phyloP scores from a whole-genome alignment of 257 asterid genomes.

The Cordia subcordata region DNA sequence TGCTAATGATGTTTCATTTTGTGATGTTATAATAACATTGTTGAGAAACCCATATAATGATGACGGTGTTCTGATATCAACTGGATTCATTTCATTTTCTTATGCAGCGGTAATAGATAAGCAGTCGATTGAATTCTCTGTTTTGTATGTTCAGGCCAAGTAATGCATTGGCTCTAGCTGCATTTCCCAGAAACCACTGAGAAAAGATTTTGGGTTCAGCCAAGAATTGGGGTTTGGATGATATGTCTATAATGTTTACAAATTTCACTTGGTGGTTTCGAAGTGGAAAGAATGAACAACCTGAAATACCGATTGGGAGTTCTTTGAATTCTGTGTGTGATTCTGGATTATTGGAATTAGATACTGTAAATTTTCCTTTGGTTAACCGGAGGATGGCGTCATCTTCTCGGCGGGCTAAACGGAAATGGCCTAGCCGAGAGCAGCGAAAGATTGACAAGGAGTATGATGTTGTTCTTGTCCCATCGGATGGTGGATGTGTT shows the following conservation, averaged over 20 bases:
- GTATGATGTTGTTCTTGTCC: conserved; percentile 43
- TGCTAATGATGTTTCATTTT: neutral
- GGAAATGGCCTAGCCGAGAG: conserved; percentile 40
- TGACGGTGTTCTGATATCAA: neutral
- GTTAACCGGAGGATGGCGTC: conserved; percentile 21
- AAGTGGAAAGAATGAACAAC: conserved; percentile 37
- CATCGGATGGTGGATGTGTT: conserved; percentile 50
- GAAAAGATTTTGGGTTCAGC: conserved; percentile 4
- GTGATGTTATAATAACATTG: neutral
- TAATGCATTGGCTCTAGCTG: neutral
- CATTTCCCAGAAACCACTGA: conserved; percentile 5
- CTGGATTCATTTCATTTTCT: neutral
- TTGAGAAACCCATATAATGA: neutral
- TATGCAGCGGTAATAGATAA: conserved; percentile 4
- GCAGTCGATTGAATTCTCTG: neutral
- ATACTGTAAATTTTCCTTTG: conserved; percentile 32
- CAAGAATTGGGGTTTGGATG: conserved; percentile 10
- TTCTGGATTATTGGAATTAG: conserved; percentile 32
- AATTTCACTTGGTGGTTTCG: conserved; percentile 35
- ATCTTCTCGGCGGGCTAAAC: conserved; percentile 30
- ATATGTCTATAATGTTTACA: conserved; percentile 33
- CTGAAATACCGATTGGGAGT: conserved; percentile 20
- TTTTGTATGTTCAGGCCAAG: conserved; percentile 4
- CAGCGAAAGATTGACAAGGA: conserved; percentile 41
- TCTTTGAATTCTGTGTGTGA: conserved; percentile 29